phyloP scores from a whole-genome alignment of 1,139 yeast genomes.

The Kodamaea sp. region DNA sequence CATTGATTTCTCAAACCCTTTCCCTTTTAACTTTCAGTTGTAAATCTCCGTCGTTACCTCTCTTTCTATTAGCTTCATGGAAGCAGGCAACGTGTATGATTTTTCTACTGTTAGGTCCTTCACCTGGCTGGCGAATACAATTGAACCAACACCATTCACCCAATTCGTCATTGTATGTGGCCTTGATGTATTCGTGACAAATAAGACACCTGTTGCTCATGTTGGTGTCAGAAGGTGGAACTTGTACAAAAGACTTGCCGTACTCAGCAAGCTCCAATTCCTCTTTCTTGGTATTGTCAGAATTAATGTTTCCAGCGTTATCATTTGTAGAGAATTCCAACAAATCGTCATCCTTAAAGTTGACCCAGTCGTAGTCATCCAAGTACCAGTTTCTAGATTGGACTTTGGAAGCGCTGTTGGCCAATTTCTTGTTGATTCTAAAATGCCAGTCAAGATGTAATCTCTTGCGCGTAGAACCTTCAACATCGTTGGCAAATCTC shows the following conservation, averaged over 20 bases:
- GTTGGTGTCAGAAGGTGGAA: conserved; percentile 69
- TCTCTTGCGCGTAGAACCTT: conserved; percentile 56
- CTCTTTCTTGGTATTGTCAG: conserved; percentile 10
- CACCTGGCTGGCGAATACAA: conserved; percentile 69
- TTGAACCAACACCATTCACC: conserved; percentile 97
- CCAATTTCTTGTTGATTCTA: conserved; percentile 79
- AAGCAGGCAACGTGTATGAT: conserved; percentile 83
- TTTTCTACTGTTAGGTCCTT: conserved; percentile 40
- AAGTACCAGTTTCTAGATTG: conserved; percentile 86
- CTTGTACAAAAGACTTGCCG: conserved; percentile 50
- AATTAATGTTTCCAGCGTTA: conserved; percentile 4
- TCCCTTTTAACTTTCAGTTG: conserved; percentile 32
- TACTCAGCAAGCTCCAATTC: conserved; percentile 9
- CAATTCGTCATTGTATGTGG: conserved; percentile 80
- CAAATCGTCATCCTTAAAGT: conserved; percentile 63
- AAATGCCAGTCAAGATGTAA: conserved; percentile 95
- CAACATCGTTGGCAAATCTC: conserved; percentile 65
- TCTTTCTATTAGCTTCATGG: conserved; percentile 58
- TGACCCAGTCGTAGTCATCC: conserved; percentile 71
- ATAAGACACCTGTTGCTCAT: conserved; percentile 79
- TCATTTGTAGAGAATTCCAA: conserved; percentile 37
- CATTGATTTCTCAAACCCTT: conserved; percentile 11
- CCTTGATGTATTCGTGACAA: conserved; percentile 80
- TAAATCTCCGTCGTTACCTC: conserved; percentile 40
- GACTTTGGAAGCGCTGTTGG: conserved; percentile 39